Conservation (phyloP, 179 eudicot genomes). For the Drosera spatulata region DNA sequence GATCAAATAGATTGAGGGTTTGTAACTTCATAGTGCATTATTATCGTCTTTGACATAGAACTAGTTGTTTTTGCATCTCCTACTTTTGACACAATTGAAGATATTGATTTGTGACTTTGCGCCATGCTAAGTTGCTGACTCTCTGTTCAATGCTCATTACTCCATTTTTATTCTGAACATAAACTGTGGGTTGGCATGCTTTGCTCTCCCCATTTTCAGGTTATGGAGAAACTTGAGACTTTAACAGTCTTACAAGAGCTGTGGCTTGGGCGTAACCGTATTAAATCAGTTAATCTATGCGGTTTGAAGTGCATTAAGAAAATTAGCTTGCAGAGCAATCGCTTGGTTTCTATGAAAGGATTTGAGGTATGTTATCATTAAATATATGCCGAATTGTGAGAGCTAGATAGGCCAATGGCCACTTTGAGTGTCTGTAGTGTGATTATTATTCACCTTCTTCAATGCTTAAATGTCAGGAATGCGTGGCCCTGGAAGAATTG, state of each 20-base stretch:
- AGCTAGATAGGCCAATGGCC: neutral
- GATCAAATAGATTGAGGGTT: slow-evolving; percentile 92
- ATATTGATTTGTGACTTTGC: too few relatives aligned
- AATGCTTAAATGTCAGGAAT: slow-evolving; percentile 43
- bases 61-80: too few relatives aligned
- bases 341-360: slow-evolving; percentile 78
- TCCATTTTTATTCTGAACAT: too few relatives aligned
- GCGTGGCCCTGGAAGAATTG: slow-evolving; percentile 81
- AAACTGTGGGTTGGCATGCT: neutral
- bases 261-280: slow-evolving; percentile 98
- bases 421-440: neutral
- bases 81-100: too few relatives aligned
- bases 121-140: too few relatives aligned
- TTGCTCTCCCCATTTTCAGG: slow-evolving; percentile 25
- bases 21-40: slow-evolving; percentile 10
- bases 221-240: slow-evolving; percentile 77
- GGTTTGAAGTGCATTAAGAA: slow-evolving; percentile 85
- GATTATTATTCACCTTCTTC: slow-evolving; percentile 2
- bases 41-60: too few relatives aligned
- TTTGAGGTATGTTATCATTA: slow-evolving; percentile 48
- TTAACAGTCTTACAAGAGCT: slow-evolving; percentile 67
- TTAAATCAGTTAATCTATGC: slow-evolving; percentile 63
- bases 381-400: neutral
- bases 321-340: slow-evolving; percentile 94
- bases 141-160: too few relatives aligned